Evolutionary conservation across 2,329 filamentous ascomycete species (phyloP).

Genomic region (Arthroderma uncinatum): DNA sequence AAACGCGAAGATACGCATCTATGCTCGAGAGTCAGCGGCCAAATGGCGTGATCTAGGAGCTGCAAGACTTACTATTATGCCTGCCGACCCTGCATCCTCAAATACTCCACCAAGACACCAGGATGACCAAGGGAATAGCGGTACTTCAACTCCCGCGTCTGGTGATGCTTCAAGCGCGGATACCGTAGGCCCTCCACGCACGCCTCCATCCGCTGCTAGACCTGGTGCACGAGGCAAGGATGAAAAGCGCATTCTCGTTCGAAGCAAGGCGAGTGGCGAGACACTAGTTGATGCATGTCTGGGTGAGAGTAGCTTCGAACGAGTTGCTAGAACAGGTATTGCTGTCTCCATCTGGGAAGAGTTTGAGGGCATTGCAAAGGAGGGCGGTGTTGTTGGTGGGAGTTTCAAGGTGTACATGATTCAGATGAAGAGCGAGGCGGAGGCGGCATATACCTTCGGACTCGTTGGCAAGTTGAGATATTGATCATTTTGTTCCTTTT

Average conservation of each 20-base stretch:
- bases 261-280: conserved; percentile 54
- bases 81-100: conserved; percentile 31
- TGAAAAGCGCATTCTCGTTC: conserved; percentile 78
- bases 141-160: conserved; percentile 11
- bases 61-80: conserved; percentile 70
- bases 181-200: conserved; percentile 14
- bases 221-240: conserved; percentile 45
- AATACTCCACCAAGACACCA: conserved; percentile 42
- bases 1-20: conserved; percentile 77
- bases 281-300: conserved; percentile 73
- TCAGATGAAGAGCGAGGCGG: conserved; percentile 45
- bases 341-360: conserved; percentile 83
- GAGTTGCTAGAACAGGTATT: conserved; percentile 73
- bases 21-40: conserved; percentile 59
- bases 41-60: conserved; percentile 91
- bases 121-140: conserved; percentile 24
- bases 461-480: conserved; percentile 44
- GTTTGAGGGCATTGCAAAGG: conserved; percentile 47
- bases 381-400: conserved; percentile 48
- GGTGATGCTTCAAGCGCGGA: conserved; percentile 18
- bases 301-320: conserved; percentile 71
- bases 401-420: conserved; percentile 55
- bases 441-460: conserved; percentile 45
- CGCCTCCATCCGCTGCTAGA: conserved; percentile 14
- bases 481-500: conserved; percentile 20